Evolutionary conservation across 306 rosid genomes (phyloP), one percentile per base, ranked within the genome.

Genomic region (Sicyos edulis): DNA sequence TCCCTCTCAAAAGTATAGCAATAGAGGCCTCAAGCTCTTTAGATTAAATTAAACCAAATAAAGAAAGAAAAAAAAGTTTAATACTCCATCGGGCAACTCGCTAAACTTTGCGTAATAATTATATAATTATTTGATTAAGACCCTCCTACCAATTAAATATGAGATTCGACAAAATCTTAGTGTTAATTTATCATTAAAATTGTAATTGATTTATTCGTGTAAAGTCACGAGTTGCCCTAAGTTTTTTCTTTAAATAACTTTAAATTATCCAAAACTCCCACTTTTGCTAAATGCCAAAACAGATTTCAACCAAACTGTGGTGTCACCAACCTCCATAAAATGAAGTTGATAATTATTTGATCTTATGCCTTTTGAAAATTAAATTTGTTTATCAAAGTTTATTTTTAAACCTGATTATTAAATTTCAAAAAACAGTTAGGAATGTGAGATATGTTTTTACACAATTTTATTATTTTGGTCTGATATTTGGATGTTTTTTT

Each of bases 171-270:
- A 67, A 67, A 66, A 66, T 67, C 37, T 47, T 47, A 12, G 40
- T 67, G 13, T 19, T 14, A 22, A 67, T 66, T 3, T 62, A 4
- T 15, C 15, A 6, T 14, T 26, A 29, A 5, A 59, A 53, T 7
- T 64, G 24, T 65, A 42, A 42, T 65, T 65, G 3, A 20, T 47
- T 44, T 47, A 44, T 42, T 37, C 6, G 8, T 45, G 7, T 67
- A 67, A 47, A 67, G 42, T 67, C 56, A 67, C 56, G 56, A 67
- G 42, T 45, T 21, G 37, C 40, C 71, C 19, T 54, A 44, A 65
- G 44, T 17, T 17, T 45, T 44, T 65, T 65, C 44, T 32, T 42
- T 34, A 0, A 8, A 0, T 10, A 65, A 65, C 54, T 65, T 44
- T 42, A 45, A 44, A 67, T 67, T 67, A 67, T 47, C 56, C 72